phyloP scores from a whole-genome alignment of 768 basidiomycete genomes.

The Serendipita sp. region DNA sequence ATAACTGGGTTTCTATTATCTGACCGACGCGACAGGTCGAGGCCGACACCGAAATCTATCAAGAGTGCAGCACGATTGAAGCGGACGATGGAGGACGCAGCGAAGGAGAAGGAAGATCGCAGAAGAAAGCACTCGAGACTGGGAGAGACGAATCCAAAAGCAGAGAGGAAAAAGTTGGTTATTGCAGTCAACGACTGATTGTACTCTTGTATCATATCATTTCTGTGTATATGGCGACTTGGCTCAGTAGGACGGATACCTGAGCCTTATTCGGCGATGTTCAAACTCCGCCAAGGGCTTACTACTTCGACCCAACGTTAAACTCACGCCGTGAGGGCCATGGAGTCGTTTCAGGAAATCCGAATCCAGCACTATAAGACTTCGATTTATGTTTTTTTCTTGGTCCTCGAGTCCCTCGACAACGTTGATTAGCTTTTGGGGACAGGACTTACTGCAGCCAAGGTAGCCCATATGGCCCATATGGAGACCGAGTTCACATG shows the following conservation, averaged over 20 bases:
- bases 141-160: slow-evolving; percentile 74
- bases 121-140: slow-evolving; percentile 76
- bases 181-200: slow-evolving; percentile 23
- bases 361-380: no score
- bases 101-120: slow-evolving; percentile 83
- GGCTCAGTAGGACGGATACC: neutral
- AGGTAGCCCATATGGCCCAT: no score
- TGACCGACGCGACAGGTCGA: neutral
- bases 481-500: no score
- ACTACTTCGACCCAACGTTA: no score
- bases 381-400: no score
- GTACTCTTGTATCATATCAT: neutral
- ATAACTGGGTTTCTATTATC: neutral
- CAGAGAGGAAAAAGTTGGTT: slow-evolving; percentile 81
- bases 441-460: no score
- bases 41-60: slow-evolving; percentile 54
- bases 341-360: no score
- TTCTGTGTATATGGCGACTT: neutral
- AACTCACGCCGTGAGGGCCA: no score
- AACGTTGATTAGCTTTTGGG: no score
- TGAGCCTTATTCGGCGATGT: neutral
- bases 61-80: slow-evolving; percentile 79
- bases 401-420: no score
- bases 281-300: neutral
- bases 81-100: slow-evolving; percentile 80